Evolutionary conservation across 73 alveolate species (phyloP).

Genomic region (Effrenium voratum): DNA sequence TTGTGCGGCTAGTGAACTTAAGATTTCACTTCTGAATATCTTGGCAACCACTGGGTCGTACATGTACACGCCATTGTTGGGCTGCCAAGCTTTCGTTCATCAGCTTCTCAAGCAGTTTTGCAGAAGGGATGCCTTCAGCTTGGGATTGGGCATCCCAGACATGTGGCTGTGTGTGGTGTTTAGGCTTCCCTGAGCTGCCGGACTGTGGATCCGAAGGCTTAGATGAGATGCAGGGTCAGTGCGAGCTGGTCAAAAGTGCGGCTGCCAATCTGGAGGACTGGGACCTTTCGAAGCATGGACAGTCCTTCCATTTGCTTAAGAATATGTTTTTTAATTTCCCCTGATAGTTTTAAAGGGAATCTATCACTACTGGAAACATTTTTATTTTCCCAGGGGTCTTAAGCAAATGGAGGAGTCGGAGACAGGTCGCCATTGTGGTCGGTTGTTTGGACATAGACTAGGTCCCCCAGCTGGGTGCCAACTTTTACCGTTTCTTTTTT

Average conservation of each 20-base stretch:
- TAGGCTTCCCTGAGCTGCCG: not conserved
- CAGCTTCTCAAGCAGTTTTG: not conserved
- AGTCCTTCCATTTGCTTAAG: too few species aligned
- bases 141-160: not conserved
- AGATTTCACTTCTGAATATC: not conserved
- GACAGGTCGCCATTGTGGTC: too few species aligned
- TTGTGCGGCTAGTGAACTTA: too few species aligned
- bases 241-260: constrained; percentile 20
- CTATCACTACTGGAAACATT: too few species aligned
- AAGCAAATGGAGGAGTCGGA: not conserved
- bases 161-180: not conserved
- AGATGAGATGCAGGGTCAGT: constrained; percentile 30
- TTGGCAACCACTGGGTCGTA: not conserved
- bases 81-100: not conserved
- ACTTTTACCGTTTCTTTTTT: too few species aligned
- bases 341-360: too few species aligned
- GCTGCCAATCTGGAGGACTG: constrained; percentile 12
- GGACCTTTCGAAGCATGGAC: too few species aligned
- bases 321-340: too few species aligned
- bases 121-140: not conserved
- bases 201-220: not conserved
- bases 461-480: too few species aligned
- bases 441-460: too few species aligned
- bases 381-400: not conserved
- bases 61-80: not conserved